Base-by-base conservation (phyloP, 192 early-diverging fungal genomes). In the Gamsiella multidivaricata region DNA sequence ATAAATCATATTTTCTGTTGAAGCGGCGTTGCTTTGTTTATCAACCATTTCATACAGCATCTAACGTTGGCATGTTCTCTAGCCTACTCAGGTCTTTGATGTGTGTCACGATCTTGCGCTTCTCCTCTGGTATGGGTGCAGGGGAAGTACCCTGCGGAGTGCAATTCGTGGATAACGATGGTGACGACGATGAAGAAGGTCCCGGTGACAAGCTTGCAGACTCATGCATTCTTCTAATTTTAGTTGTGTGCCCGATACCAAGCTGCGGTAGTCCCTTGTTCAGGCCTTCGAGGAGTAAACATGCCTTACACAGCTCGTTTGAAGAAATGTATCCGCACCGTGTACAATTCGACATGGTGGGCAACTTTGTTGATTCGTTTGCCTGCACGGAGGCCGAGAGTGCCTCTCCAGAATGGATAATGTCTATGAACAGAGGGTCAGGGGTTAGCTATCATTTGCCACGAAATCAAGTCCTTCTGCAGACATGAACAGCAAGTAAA, bases 321-420 rank as follows among this genome's bases (percentile, higher is more conserved):
- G 91, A 93, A 37, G 94, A 93, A 76, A 99, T 97, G 65, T 98
- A 99, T 26, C 97, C 97, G 68, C 97, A 99, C 37, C 94, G 84
- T 59, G 88, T 87, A 79, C 96, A 98, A 12, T 81, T 84, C 23
- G 87, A 62, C 78, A 85, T 85, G 4, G 45, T 82, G 2, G 91
- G 91, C 67, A 92, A 68, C 69, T 91, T 88, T 29, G 91, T 86
- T 12, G 81, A 84, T 29, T 81, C 50, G 31, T 91, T 89, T 10
- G 92, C 88, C 59, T 88, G 84, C 23, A 78, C 74, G 8, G 74
- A 78, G 0, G 74, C 74, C 18, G 74, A 78, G 80, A 93, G 94
- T 3, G 92, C 91, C 79, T 98, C 97, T 32, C 97, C 97, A 0
- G 94, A 93, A 74, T 97, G 91, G 39, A 98, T 97, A 42, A 98